Base-by-base conservation (phyloP, 352 stramenopile species). In the Pythium monospermum region DNA sequence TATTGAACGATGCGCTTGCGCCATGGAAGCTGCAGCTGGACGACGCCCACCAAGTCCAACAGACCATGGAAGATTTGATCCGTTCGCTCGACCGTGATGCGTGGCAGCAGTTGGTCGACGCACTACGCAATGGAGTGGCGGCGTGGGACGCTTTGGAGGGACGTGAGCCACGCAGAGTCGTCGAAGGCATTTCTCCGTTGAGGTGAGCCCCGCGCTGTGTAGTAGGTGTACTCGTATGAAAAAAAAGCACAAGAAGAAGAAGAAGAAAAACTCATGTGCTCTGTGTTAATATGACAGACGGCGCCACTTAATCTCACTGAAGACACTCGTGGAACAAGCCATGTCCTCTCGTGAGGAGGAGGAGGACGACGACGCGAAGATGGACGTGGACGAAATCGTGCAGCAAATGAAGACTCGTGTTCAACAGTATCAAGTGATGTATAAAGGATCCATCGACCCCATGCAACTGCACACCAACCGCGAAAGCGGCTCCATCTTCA, bases 361-460 rank as follows among this genome's bases (percentile, higher is more conserved):
- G 6, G n/a, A 30, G 13, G n/a, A n/a, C 28, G 45, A 49, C 0
- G 18, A 41, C 18, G 26, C 25, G 2, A 16, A 11, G 16, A 3
- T 49, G 18, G 6, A 33, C 44, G 36, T 22, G 3, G 41, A 53
- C 18, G 36, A 49, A 0, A 41, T 63, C n/a, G 19, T 49, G 6
- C 37, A 25, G 4, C 57, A 63, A n/a, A 63, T 57, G 55, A 63
- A 46, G 25, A 46, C 55, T 13, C 41, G 55, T 27, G 48, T 53
- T 22, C 36, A 49, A 13, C 40, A 26, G 11, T 63, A 63, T 36
- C 44, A 45, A 15, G 35, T 23, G 5, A 26, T 42, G 10, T 63
- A 39, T 35, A 27, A 6, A 21, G 48, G 55, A 19, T 21, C 27
- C 0, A 15, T 63, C n/a, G n/a, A 53, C 26, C 48, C 48, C 1